Evolutionary conservation across 2,329 filamentous ascomycete genomes (phyloP), one percentile per base, ranked within the genome.

Genomic region (Cyanodermella asteris): DNA sequence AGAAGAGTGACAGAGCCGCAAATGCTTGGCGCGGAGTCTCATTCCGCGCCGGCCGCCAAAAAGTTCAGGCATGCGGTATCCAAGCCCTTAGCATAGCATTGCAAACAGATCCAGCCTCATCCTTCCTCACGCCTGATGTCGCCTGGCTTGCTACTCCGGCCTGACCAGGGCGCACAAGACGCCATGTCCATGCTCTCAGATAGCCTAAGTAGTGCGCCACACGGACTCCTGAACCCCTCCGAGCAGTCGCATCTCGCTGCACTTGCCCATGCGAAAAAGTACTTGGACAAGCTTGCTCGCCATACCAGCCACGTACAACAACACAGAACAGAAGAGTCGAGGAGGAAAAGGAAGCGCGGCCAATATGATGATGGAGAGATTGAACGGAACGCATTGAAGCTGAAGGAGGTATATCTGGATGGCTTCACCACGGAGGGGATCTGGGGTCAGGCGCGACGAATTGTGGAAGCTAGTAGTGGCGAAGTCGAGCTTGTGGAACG

Each of bases 371-470:
- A 45, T 4, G 51, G 59, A 25, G 49, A 49, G 16, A 46, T 47
- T 17, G 39, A 38, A 34, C 50, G 23, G 50, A n/a, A n/a, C n/a
- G 64, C 34, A 53, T 74, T 93, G 34, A 80, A 80, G 39, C 55
- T 91, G 39, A 72, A 75, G 38, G 81, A 76, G 47, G 56, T 97
- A 10, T 76, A 93, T 44, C 57, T 80, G 5, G 69, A 91, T 29
- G 87, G 84, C 0, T 91, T 94, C 38, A 76, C 75, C 38, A 72
- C 76, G 7, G 67, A 72, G 12, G 84, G 94, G 49, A 71, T 97
- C 21, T 97, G 84, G 76, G 78, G 93, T 47, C 87, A 97, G 52
- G 75, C 80, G 6, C 72, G 71, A 41, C 68, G 76, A 38, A 78
- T 94, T 12, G 70, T 94, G 29, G 61, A 74, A 33, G 64, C 69